Base-by-base conservation (phyloP, 306 rosid species). In the Cucurbita maxima region DNA sequence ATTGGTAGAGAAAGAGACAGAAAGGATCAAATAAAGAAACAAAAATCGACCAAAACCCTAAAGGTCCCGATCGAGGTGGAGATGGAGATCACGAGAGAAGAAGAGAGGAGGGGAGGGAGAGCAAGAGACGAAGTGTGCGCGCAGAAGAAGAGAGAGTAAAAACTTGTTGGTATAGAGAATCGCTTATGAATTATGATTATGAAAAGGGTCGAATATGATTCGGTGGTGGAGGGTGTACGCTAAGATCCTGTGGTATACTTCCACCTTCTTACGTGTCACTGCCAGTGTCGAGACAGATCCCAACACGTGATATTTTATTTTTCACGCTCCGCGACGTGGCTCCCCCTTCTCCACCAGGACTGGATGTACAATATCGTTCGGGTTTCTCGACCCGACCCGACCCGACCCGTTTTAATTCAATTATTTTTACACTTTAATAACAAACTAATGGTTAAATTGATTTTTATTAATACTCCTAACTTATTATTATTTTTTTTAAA, bases 11-110 rank as follows among this genome's bases (percentile, higher is more conserved):
- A 15, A 44, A 37, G 55, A 44, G 6, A 11, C 3, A 10, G 10
- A 12, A 43, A 18, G 37, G 73, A 67, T 47, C 56, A 47, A 67
- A 69, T 14, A 0, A 47, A 48, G 34, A 8, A 44, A 69, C 11
- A 20, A 8, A 20, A 69, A 69, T 12, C 58, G 74, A 69, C 3
- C 74, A 50, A 69, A 69, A 50, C 74, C 74, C 74, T 69, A 50
- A 30, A 54, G 74, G 74, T 30, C 74, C 58, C 45, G 74, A 69
- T 69, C 74, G 74, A 69, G 43, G 8, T 15, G 58, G 22, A 25
- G 45, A 69, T 7, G 57, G 74, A 69, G 74, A 69, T 69, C 74
- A 22, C 38, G 58, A 50, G 50, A 13, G 50, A 14, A n/a, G n/a
- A 2, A 14, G 52, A 14, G 52, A 47, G 8, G 18, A 5, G 15